phyloP scores from a whole-genome alignment of 2,329 filamentous ascomycete genomes.

The Dryadomyces quercivorus region DNA sequence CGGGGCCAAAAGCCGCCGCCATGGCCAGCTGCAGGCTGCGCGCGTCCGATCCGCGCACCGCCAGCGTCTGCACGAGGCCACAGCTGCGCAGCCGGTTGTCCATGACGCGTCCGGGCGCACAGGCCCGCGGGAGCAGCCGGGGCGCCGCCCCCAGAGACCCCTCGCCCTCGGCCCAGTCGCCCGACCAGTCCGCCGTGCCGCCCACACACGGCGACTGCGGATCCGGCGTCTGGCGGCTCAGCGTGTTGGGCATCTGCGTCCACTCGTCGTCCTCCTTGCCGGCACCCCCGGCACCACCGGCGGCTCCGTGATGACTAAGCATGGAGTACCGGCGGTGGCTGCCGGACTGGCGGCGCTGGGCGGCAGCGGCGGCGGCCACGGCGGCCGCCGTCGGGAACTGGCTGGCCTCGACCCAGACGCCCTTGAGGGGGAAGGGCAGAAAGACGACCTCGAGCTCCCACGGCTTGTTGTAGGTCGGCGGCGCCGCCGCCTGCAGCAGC shows the following conservation, averaged over 20 bases:
- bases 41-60: constrained; percentile 50
- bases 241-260: constrained; percentile 40
- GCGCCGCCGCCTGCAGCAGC: constrained; percentile 39
- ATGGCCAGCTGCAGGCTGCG: constrained; percentile 56
- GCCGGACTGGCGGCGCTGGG: constrained; percentile 18
- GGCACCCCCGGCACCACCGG: no score
- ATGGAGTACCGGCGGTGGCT: constrained; percentile 17
- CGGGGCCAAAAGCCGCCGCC: constrained; percentile 45
- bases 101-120: constrained; percentile 46
- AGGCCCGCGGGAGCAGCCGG: constrained; percentile 59
- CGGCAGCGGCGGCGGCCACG: constrained; percentile 6
- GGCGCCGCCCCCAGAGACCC: constrained; percentile 25
- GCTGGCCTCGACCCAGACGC: constrained; percentile 38
- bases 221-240: constrained; percentile 30
- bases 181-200: constrained; percentile 33
- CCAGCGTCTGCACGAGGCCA: constrained; percentile 54
- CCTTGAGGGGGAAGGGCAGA: constrained; percentile 53
- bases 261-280: constrained; percentile 32
- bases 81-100: constrained; percentile 64
- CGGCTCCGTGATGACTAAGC: no score
- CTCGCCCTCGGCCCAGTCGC: constrained; percentile 12
- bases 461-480: constrained; percentile 50
- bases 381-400: constrained; percentile 29
- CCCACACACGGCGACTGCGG: constrained; percentile 34
- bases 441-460: constrained; percentile 71